These are phyloP conservation scores for Trichoderma koningiopsis DNA, from an alignment of 2,329 filamentous ascomycete species.

Conservation along the genomic window DNA sequence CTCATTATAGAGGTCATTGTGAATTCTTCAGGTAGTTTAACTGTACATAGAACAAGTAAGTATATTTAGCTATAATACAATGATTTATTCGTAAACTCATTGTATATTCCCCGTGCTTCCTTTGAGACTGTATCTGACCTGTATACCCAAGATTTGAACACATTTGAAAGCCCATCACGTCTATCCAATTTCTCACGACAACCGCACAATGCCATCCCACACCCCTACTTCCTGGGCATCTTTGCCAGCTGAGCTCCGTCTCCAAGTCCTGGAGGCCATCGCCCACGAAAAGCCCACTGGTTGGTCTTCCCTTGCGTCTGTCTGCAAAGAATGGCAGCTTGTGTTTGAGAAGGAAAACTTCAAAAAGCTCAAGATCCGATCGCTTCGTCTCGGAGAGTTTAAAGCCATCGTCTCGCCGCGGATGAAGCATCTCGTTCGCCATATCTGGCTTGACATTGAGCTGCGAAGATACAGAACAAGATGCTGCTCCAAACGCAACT, in stretches of 20 bases:
- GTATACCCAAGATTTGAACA: too few relatives aligned
- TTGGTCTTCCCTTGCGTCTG: conserved; percentile 39
- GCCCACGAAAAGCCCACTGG: conserved; percentile 35
- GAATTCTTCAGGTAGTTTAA: too few relatives aligned
- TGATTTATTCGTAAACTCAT: too few relatives aligned
- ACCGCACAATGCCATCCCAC: not conserved
- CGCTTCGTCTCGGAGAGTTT: conserved; percentile 33
- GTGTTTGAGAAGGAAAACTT: conserved; percentile 38
- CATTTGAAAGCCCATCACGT: too few relatives aligned
- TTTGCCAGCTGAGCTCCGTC: conserved; percentile 37
- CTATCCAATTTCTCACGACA: not conserved
- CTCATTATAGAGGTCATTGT: too few relatives aligned
- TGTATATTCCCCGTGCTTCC: too few relatives aligned
- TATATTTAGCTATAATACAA: too few relatives aligned
- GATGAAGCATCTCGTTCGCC: conserved; percentile 32
- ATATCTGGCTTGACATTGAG: conserved; percentile 38
- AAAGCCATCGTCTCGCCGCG: conserved; percentile 28
- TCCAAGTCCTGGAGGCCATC: conserved; percentile 36
- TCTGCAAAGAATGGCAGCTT: conserved; percentile 42
- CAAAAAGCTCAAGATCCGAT: conserved; percentile 32
- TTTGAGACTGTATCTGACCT: too few relatives aligned
- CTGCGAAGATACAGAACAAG: conserved; percentile 33
- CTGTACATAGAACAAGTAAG: too few relatives aligned
- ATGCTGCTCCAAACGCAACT: conserved; percentile 27
- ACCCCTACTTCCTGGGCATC: conserved; percentile 26